A percentile compares a stretch with the other conserved stretches of the same genome.
Evolutionary conservation across 202 grass and related monocot species (phyloP).

Genomic region (Zizania palustris): DNA sequence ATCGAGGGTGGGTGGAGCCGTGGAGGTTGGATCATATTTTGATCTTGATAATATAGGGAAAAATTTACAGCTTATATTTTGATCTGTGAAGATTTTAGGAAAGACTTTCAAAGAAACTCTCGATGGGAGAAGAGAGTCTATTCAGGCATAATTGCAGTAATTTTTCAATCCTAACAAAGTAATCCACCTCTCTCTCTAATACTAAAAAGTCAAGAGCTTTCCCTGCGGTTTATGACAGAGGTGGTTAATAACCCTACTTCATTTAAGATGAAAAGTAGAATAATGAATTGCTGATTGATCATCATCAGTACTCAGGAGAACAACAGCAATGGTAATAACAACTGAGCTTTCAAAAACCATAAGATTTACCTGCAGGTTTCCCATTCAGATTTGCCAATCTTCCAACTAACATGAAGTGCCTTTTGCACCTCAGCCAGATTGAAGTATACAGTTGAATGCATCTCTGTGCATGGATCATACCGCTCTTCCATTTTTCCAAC

Average conservation of each 20-base stretch:
- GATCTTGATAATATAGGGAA: conserved; percentile 10
- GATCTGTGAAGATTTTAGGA: too few relatives aligned
- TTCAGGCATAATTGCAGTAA: too few relatives aligned
- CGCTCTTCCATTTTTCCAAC: conserved; percentile 69
- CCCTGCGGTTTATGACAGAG: neutral
- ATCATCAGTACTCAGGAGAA: neutral
- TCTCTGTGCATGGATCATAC: conserved; percentile 95
- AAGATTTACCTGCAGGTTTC: conserved; percentile 86
- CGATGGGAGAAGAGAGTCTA: too few relatives aligned
- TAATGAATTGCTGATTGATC: conserved; percentile 9
- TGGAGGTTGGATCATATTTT: conserved; percentile 17
- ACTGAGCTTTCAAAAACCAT: conserved; percentile 13
- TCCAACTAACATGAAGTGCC: conserved; percentile 83
- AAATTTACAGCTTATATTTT: neutral
- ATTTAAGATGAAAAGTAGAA: conserved; percentile 17
- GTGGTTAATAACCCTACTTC: neutral
- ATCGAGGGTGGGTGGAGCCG: neutral
- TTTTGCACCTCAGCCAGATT: conserved; percentile 91
- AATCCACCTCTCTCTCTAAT: too few relatives aligned
- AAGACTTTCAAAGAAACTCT: too few relatives aligned
- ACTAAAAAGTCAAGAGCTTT: neutral
- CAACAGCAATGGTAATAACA: neutral
- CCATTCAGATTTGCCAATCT: conserved; percentile 75
- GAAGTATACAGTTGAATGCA: conserved; percentile 94
- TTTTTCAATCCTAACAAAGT: too few relatives aligned